phyloP scores from a whole-genome alignment of 2,329 filamentous ascomycete genomes.

The Torrubiellomyces zombiae region DNA sequence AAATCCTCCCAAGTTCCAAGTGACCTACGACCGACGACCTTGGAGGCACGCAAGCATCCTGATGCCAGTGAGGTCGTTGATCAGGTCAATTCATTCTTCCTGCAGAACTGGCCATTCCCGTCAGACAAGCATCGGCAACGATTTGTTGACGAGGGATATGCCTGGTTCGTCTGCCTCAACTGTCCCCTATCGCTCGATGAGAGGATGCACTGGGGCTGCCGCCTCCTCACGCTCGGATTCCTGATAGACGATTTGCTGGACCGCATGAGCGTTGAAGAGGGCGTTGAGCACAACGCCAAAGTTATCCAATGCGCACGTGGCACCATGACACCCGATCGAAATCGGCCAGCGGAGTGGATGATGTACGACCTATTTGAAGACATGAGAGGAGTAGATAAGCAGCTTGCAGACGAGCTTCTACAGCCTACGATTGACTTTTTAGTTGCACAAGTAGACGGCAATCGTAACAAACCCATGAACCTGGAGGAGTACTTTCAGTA shows the following conservation, averaged over 20 bases:
- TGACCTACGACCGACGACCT: background rate
- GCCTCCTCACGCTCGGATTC: constrained; percentile 22
- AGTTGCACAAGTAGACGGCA: constrained; percentile 20
- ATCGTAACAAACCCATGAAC: constrained; percentile 9
- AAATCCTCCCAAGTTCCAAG: background rate
- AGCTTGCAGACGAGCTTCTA: constrained; percentile 18
- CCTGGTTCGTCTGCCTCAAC: constrained; percentile 20
- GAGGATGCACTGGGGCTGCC: constrained; percentile 20
- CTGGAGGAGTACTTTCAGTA: constrained; percentile 20
- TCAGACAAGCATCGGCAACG: constrained; percentile 12
- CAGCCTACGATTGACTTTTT: constrained; percentile 23
- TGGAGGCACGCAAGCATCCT: background rate
- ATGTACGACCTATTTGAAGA: constrained; percentile 21
- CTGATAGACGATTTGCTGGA: constrained; percentile 17
- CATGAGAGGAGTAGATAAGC: constrained; percentile 18
- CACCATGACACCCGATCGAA: constrained; percentile 1
- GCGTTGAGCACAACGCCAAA: background rate
- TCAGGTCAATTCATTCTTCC: constrained; percentile 21
- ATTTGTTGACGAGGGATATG: constrained; percentile 17
- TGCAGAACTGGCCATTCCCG: constrained; percentile 20
- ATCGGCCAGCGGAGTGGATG: constrained; percentile 19
- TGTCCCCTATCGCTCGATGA: constrained; percentile 17
- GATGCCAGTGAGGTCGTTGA: constrained; percentile 9
- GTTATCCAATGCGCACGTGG: background rate
- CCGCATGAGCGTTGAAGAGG: background rate